Evolutionary conservation across 225 moss, liverwort and hornwort species (phyloP).

Genomic region (Asterella californica): DNA sequence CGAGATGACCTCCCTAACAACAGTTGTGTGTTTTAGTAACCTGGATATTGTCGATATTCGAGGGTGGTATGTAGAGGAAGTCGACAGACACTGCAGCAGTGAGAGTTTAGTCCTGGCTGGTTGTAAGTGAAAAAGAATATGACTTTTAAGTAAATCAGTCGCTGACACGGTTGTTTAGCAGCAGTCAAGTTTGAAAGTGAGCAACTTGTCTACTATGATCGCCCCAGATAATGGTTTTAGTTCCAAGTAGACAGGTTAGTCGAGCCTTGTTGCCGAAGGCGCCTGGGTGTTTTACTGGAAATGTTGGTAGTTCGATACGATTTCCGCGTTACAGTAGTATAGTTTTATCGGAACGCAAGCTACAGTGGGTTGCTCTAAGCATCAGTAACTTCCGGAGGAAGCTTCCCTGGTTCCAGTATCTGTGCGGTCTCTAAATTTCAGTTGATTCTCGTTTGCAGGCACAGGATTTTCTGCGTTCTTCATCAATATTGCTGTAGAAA

Average conservation of each 20-base stretch:
- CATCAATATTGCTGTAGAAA: conserved; percentile 98
- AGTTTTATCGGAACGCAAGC: too few species aligned
- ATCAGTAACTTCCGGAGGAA: background rate
- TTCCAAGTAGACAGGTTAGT: background rate
- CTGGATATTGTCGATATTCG: too few species aligned
- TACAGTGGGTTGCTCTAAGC: background rate
- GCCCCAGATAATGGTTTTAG: background rate
- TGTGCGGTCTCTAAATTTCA: background rate
- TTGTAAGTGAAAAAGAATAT: too few species aligned
- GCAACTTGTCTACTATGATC: background rate
- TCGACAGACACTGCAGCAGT: too few species aligned
- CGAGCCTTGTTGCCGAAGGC: background rate
- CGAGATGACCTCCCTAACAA: too few species aligned
- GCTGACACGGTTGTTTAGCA: too few species aligned
- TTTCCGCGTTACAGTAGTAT: background rate
- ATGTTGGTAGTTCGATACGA: background rate
- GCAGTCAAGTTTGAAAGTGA: too few species aligned
- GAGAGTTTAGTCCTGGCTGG: too few species aligned
- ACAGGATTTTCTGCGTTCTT: conserved; percentile 99
- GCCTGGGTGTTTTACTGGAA: background rate
- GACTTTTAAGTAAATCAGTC: too few species aligned
- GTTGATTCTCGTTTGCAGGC: conserved; percentile 40
- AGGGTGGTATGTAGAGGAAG: too few species aligned
- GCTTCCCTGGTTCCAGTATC: background rate
- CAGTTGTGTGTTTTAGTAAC: too few species aligned